Conservation (phyloP, 176 grass and related monocot species). For the Hyparrhenia diplandra region DNA sequence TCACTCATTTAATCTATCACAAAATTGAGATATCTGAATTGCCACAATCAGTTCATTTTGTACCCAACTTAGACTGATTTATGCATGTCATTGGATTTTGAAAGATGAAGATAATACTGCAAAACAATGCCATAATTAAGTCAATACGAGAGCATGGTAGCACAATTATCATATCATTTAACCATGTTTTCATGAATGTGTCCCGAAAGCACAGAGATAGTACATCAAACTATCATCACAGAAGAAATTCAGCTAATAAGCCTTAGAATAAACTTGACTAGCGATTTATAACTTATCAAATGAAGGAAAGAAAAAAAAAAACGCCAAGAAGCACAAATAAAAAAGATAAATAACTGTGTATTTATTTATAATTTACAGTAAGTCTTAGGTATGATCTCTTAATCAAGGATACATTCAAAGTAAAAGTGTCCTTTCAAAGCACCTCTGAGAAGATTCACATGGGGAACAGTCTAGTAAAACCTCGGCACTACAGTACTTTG, state of each 20-base stretch:
- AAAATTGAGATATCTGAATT: not conserved
- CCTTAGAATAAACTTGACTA: not conserved
- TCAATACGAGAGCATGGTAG: not conserved
- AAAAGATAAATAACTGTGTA: not conserved
- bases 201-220: not conserved
- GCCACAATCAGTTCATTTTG: not conserved
- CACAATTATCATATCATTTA: not conserved
- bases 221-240: not conserved
- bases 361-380: not conserved
- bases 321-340: not conserved
- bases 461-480: not conserved
- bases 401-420: not conserved
- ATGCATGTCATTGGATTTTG: conserved; percentile 2
- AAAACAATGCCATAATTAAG: not conserved
- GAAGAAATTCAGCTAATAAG: not conserved
- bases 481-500: not conserved
- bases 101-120: conserved; percentile 1
- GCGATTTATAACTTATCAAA: not conserved
- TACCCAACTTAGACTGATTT: not conserved
- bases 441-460: not conserved
- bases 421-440: not conserved
- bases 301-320: not conserved
- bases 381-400: not conserved
- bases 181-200: not conserved
- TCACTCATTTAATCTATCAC: not conserved